Base-by-base conservation (phyloP, 306 rosid species). In the Adenanthera pavonina region DNA sequence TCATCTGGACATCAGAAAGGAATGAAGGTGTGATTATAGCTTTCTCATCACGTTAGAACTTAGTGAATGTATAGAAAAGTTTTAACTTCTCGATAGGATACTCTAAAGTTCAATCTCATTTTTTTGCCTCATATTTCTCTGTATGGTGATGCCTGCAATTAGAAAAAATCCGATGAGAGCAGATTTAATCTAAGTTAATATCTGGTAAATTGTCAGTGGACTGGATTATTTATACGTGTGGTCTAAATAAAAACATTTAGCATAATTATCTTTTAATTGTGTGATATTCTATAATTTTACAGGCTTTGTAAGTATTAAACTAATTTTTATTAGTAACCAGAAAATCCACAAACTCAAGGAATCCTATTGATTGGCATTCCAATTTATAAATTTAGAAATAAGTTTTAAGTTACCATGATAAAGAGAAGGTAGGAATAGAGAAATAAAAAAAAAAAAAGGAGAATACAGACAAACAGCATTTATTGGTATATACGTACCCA, bases 401-500 rank as follows among this genome's bases (percentile, higher is more conserved):
- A 25, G 80, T 62, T 48, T 46, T 77, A 35, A 75, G 76, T 66
- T 48, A 38, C 19, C 80, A 72, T 72, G 57, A 82, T 79, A 79
- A 54, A 44, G 19, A 48, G 33, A 71, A 35, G 71, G 56, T 14
- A 47, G 52, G 60, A 79, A 53, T 72, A 84, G 30, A 73, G 73
- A 61, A 61, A 61, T 61, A 60, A 0, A 25, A 60, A 5, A 11
- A 13, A 30, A 2, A 33, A 33, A 69, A 40, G 13, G 30, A 25
- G 60, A 54, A 53, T 73, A 81, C 48, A 73, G 74, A 44, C 51
- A 65, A 73, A 75, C 60, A 78, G 65, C 73, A 69, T 38, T 64
- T 75, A 40, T 36, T 25, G 51, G 19, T 41, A 30, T 72, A 56
- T 72, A 57, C 85, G 74, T 87, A 93, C 99, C 99, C 99, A 95